phyloP scores from a whole-genome alignment of 805 yeast species.

The Nakazawaea wyomingensis region DNA sequence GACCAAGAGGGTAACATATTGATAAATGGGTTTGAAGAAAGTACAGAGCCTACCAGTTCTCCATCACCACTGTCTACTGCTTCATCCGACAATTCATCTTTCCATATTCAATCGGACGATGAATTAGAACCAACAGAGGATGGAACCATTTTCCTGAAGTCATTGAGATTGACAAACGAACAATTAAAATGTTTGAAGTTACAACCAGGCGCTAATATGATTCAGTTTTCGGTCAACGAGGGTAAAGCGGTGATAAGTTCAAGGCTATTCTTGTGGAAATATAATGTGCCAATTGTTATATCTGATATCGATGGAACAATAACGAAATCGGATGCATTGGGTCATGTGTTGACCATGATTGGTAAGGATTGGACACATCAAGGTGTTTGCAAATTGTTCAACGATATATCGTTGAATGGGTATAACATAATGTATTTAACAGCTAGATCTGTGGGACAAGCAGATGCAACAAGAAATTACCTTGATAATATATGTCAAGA shows the following conservation, averaged over 20 bases:
- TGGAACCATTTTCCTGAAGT: conserved; percentile 55
- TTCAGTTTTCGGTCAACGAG: conserved; percentile 74
- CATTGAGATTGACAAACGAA: conserved; percentile 85
- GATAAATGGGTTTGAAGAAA: conserved; percentile 29
- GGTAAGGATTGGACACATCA: conserved; percentile 98
- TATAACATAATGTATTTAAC: conserved; percentile 92
- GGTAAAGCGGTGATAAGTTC: conserved; percentile 76
- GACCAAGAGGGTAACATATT: conserved; percentile 68
- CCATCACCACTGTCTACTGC: conserved; percentile 20
- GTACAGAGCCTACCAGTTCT: conserved; percentile 4
- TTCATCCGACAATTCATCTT: conserved; percentile 22
- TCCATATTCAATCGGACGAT: conserved; percentile 18
- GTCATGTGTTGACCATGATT: conserved; percentile 87
- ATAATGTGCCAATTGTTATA: conserved; percentile 83
- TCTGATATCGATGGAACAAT: conserved; percentile 98
- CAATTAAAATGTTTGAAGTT: conserved; percentile 73
- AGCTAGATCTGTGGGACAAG: conserved; percentile 92
- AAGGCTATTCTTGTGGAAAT: conserved; percentile 77
- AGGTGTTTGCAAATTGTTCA: conserved; percentile 88
- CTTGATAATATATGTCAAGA: conserved; percentile 73
- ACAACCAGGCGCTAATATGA: conserved; percentile 71
- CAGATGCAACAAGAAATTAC: conserved; percentile 86
- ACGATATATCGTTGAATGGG: conserved; percentile 83
- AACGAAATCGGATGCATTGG: conserved; percentile 95
- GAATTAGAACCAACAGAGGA: conserved; percentile 15